Evolutionary conservation across 331 rosid genomes (phyloP).

Genomic region (Rhamnella rubrinervis): DNA sequence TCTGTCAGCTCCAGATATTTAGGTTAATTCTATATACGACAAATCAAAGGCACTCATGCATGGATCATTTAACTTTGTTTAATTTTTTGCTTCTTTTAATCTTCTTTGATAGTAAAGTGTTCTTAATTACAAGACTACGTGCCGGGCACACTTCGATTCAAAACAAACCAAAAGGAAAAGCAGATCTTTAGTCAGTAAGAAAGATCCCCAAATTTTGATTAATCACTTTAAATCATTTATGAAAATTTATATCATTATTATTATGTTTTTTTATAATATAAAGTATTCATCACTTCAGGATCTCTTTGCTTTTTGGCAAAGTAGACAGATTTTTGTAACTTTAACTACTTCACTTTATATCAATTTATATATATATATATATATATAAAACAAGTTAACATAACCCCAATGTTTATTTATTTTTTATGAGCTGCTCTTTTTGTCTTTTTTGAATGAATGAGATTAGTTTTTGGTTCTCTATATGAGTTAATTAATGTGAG

Average conservation of each 20-base stretch:
- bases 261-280: neutral
- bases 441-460: too few relatives aligned
- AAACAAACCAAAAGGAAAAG: neutral
- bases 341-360: slow-evolving; percentile 14
- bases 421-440: too few relatives aligned
- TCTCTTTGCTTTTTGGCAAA: slow-evolving; percentile 7
- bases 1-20: too few relatives aligned
- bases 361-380: neutral
- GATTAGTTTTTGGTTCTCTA: too few relatives aligned
- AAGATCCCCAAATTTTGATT: neutral
- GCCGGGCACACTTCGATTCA: slow-evolving; percentile 6
- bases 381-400: neutral
- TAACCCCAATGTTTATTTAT: neutral
- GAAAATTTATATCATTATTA: neutral
- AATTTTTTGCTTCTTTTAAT: neutral
- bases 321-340: slow-evolving; percentile 29
- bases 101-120: neutral
- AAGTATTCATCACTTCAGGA: slow-evolving; percentile 8
- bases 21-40: too few relatives aligned
- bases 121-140: slow-evolving; percentile 1
- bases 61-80: neutral
- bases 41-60: neutral
- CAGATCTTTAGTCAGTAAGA: neutral
- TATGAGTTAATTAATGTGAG: too few relatives aligned
- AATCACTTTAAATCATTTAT: slow-evolving; percentile 9